Conservation (phyloP, 2,329 filamentous ascomycete species). For the Rasamsonia emersonii region DNA sequence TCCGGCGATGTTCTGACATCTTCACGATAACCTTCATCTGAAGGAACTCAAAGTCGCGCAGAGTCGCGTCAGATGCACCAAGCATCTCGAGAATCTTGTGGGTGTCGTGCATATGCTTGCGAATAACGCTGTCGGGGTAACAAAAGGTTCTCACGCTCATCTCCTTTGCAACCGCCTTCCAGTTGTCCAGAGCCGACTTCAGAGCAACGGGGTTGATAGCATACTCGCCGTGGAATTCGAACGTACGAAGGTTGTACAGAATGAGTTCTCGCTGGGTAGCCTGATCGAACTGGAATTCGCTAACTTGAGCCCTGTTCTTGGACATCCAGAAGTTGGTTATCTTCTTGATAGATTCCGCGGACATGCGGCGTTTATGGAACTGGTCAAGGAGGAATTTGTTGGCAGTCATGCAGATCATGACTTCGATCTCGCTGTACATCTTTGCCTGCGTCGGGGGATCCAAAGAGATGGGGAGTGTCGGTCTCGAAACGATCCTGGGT, state of each 20-base stretch:
- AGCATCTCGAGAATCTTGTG: conserved; percentile 43
- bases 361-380: conserved; percentile 30
- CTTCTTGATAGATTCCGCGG: conserved; percentile 30
- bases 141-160: conserved; percentile 45
- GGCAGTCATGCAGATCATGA: conserved; percentile 37
- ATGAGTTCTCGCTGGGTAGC: conserved; percentile 42
- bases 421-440: conserved; percentile 38
- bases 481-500: conserved; percentile 13
- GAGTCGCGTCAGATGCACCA: conserved; percentile 31
- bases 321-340: conserved; percentile 33
- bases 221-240: conserved; percentile 38
- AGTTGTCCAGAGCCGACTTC: conserved; percentile 41
- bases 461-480: conserved; percentile 30
- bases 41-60: conserved; percentile 31
- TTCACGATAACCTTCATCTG: conserved; percentile 22
- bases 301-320: conserved; percentile 40
- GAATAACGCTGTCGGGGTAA: conserved; percentile 39
- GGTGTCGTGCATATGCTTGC: conserved; percentile 42
- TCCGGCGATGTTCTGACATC: conserved; percentile 25
- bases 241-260: conserved; percentile 34
- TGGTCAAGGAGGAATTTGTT: conserved; percentile 39
- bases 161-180: conserved; percentile 39
- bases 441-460: conserved; percentile 33
- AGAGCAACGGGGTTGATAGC: conserved; percentile 31
- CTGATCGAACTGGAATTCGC: conserved; percentile 47